Evolutionary conservation across 345 rosid species (phyloP).

Genomic region (Citrus cavaleriei): DNA sequence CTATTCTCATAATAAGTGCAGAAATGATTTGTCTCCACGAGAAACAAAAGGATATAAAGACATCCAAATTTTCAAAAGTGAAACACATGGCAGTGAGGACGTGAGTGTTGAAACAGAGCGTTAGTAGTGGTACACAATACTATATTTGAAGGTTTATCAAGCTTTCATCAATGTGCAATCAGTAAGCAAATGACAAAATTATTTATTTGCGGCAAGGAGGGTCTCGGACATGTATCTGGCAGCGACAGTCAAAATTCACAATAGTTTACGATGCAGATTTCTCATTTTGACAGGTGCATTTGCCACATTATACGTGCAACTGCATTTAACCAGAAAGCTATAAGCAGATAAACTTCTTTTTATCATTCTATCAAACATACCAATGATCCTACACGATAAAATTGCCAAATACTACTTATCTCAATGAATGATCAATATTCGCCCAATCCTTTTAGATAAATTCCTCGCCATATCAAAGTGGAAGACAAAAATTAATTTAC

Average conservation of each 20-base stretch:
- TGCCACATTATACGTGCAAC: not conserved
- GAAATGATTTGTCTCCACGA: not conserved
- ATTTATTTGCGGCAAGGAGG: not conserved
- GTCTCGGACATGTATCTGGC: not conserved
- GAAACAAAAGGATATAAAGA: not conserved
- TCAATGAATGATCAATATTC: not conserved
- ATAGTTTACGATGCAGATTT: not conserved
- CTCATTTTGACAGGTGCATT: not conserved
- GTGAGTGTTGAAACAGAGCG: not conserved
- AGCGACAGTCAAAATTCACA: not conserved
- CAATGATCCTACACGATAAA: not conserved
- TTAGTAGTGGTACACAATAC: not conserved
- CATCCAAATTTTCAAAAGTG: not conserved
- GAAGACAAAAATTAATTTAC: not conserved
- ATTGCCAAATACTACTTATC: not conserved
- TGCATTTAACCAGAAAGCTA: not conserved
- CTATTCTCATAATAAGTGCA: not conserved
- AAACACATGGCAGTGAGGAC: not conserved
- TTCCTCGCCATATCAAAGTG: not conserved
- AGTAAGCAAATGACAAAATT: not conserved
- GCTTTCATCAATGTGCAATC: not conserved
- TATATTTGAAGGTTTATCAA: not conserved
- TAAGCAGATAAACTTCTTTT: not conserved
- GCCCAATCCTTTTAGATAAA: not conserved
- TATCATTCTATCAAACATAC: not conserved